Evolutionary conservation across 23 red algal genomes (phyloP), one percentile per base, ranked within the genome.

Genomic region (Gracilaria gracilis): DNA sequence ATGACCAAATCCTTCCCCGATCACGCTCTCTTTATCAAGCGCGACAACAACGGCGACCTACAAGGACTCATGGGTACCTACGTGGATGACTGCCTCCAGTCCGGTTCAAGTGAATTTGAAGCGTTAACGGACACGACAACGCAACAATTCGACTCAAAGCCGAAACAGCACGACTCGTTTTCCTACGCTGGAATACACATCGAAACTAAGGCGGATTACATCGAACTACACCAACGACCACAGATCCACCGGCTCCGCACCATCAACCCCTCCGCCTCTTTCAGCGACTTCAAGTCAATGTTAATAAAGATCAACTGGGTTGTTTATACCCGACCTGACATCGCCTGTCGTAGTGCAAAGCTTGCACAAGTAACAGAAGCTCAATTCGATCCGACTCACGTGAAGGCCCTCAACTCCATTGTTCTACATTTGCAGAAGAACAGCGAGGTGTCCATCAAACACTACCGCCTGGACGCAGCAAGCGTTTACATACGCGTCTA

Each of bases 221-320:
- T 35, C 32, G n/a, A 25, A 12, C 7, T 77, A 9, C 72, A 77
- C 34, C 34, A 77, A 49, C 8, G 34, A 0, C 40, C 24, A 0
- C 49, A 77, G 2, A 31, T 48, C 32, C 9, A 13, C 0, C 42
- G 46, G 33, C 72, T 77, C 12, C 9, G 46, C 78, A 21, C 47
- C 23, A 23, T 0, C 0, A 61, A 47, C 57, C 13, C 6, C 20
- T 31, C 50, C n/a, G n/a, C n/a, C n/a, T n/a, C n/a, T n/a, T n/a
- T n/a, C n/a, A n/a, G n/a, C n/a, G n/a, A n/a, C 15, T 82, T 82
- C 33, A 53, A 58, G 47, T 82, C 78, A 0, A 21, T 21, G 7
- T 12, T 24, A 0, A 35, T 37, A 21, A 7, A 59, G 33, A 13
- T 57, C 25, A 55, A 48, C 9, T 61, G 78, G 78, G 12, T 82